Evolutionary conservation across 2,329 filamentous ascomycete genomes (phyloP).

Genomic region (Hansfordia pulvinata): DNA sequence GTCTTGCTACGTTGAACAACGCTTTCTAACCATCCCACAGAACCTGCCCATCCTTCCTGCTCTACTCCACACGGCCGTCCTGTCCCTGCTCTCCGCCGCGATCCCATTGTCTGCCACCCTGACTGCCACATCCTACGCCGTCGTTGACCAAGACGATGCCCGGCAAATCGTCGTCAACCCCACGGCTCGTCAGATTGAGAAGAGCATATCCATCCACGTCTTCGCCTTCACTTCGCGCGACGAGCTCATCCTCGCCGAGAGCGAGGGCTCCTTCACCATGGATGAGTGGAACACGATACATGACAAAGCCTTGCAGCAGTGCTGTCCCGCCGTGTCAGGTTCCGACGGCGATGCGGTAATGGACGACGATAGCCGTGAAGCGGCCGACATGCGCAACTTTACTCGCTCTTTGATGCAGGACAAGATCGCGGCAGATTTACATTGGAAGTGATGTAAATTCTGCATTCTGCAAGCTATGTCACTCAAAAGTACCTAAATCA

Average conservation of each 20-base stretch:
- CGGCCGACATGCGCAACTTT: constrained; percentile 42
- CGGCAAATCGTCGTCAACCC: constrained; percentile 43
- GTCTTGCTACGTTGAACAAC: constrained; percentile 2
- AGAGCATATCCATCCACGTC: constrained; percentile 64
- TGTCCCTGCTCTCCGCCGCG: constrained; percentile 69
- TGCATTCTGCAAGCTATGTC: neutral
- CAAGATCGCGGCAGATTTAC: constrained; percentile 22
- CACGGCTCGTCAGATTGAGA: constrained; percentile 44
- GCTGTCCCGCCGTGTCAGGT: constrained; percentile 31
- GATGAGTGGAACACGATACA: constrained; percentile 63
- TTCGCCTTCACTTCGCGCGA: constrained; percentile 66
- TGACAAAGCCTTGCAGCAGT: constrained; percentile 50
- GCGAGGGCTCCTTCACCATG: constrained; percentile 64
- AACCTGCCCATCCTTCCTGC: constrained; percentile 70
- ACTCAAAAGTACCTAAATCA: neutral
- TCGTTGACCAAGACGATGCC: constrained; percentile 27
- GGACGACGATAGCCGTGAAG: constrained; percentile 28
- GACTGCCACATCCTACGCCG: constrained; percentile 49
- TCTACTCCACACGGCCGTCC: constrained; percentile 64
- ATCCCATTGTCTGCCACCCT: constrained; percentile 67
- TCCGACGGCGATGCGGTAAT: constrained; percentile 27
- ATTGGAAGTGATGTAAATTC: constrained; percentile 37
- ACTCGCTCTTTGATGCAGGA: constrained; percentile 47
- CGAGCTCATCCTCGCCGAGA: constrained; percentile 66
- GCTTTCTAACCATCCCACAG: constrained; percentile 23